A percentile compares a stretch with the other conserved stretches of the same genome.
phyloP scores from a whole-genome alignment of 2,329 filamentous ascomycete genomes.

The Fusarium brachygibbosum region DNA sequence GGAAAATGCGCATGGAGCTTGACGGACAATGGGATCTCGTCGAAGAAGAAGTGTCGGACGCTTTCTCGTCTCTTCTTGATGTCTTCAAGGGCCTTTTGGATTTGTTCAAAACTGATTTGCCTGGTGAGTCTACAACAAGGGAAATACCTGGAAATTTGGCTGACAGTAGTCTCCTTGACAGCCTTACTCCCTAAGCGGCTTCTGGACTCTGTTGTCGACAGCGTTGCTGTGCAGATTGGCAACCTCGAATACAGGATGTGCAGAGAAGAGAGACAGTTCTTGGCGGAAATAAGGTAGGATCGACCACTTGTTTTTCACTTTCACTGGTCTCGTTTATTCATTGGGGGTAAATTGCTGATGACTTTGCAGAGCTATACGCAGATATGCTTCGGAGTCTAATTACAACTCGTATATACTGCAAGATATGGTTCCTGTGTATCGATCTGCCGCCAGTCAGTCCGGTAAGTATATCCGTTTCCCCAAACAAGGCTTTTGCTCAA shows the following conservation, averaged over 20 bases:
- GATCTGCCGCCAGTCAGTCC: background rate
- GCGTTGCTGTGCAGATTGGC: background rate
- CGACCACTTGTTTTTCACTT: too few relatives aligned
- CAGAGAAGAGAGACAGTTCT: slow-evolving; percentile 5
- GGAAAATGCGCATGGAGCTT: slow-evolving; percentile 52
- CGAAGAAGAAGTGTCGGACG: slow-evolving; percentile 45
- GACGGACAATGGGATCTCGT: slow-evolving; percentile 48
- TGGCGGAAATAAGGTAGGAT: slow-evolving; percentile 17
- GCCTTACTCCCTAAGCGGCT: background rate
- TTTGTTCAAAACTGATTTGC: background rate
- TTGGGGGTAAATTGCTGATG: background rate
- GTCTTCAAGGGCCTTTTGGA: background rate
- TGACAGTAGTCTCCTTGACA: background rate
- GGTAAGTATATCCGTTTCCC: background rate
- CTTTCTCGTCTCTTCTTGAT: slow-evolving; percentile 14
- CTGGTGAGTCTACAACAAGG: background rate
- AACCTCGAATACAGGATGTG: slow-evolving; percentile 16
- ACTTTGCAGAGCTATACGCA: slow-evolving; percentile 10
- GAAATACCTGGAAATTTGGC: background rate
- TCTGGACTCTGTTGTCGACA: background rate
- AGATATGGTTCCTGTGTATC: slow-evolving; percentile 29
- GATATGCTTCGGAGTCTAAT: slow-evolving; percentile 32
- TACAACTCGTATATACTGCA: slow-evolving; percentile 31
- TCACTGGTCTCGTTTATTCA: too few relatives aligned
- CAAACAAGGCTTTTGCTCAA: background rate